A percentile compares a stretch with the other conserved stretches of the same genome.
phyloP scores from a whole-genome alignment of 345 rosid species.

The Eutrema japonicum region DNA sequence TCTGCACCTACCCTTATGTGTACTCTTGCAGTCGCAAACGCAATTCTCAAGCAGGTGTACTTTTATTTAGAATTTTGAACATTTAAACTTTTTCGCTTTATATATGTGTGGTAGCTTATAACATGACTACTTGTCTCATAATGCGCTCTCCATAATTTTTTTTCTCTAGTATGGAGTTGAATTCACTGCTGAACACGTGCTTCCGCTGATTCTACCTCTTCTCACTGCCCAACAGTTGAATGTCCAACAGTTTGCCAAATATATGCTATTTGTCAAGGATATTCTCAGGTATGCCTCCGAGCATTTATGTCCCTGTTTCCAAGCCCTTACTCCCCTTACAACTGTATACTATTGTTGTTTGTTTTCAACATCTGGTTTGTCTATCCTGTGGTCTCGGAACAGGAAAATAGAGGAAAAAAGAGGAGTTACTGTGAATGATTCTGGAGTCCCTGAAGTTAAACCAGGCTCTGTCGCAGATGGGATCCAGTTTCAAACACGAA shows the following conservation, averaged over 20 bases:
- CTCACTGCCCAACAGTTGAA: constrained; percentile 92
- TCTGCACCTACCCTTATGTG: constrained; percentile 98
- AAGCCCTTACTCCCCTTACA: background rate
- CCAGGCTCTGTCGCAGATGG: constrained; percentile 50
- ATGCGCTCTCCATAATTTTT: constrained; percentile 12
- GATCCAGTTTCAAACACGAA: constrained; percentile 51
- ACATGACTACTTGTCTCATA: constrained; percentile 17
- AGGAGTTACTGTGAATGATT: constrained; percentile 68
- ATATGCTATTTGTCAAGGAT: constrained; percentile 89
- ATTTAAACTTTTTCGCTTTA: background rate
- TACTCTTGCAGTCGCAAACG: constrained; percentile 86
- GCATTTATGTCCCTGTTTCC: background rate
- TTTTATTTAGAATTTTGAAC: constrained; percentile 3
- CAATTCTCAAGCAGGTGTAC: constrained; percentile 82
- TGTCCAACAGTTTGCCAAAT: constrained; percentile 93
- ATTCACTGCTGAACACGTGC: constrained; percentile 83
- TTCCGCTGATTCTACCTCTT: constrained; percentile 81
- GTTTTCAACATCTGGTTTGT: constrained; percentile 16
- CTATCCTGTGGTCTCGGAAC: constrained; percentile 27
- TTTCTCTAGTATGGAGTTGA: constrained; percentile 80
- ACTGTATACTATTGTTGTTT: constrained; percentile 13
- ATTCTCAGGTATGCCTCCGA: constrained; percentile 62
- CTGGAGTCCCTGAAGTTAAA: constrained; percentile 64
- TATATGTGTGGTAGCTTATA: constrained; percentile 9
- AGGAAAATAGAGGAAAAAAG: constrained; percentile 85